phyloP scores from a whole-genome alignment of 2,329 filamentous ascomycete species.

The Sclerotinia borealis region DNA sequence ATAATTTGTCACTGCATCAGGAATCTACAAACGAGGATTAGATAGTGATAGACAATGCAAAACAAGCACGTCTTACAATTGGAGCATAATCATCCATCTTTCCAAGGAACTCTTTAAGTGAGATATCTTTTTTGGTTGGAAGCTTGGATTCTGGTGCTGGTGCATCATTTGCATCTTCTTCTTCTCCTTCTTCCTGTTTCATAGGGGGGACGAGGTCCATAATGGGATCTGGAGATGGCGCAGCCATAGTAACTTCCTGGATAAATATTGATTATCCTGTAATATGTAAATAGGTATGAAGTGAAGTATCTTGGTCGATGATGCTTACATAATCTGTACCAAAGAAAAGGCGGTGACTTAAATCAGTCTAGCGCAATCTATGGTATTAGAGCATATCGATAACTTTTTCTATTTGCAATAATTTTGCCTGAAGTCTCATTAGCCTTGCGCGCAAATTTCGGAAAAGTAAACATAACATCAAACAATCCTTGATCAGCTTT shows the following conservation, averaged over 20 bases:
- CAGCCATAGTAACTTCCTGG: slow-evolving; percentile 26
- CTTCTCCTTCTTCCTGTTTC: slow-evolving; percentile 26
- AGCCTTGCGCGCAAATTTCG: slow-evolving; percentile 21
- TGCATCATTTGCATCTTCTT: slow-evolving; percentile 38
- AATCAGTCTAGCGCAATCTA: slow-evolving; percentile 4
- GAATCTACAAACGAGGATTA: slow-evolving; percentile 58
- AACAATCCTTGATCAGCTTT: slow-evolving; percentile 16
- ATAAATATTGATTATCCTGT: slow-evolving; percentile 6
- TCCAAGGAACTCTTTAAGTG: slow-evolving; percentile 81
- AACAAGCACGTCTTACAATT: slow-evolving; percentile 59
- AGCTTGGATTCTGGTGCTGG: slow-evolving; percentile 54
- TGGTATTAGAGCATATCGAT: neutral
- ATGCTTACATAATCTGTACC: neutral
- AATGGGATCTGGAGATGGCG: slow-evolving; percentile 30
- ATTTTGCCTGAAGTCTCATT: slow-evolving; percentile 11
- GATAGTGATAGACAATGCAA: slow-evolving; percentile 7
- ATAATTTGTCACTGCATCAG: slow-evolving; percentile 95
- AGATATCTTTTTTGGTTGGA: slow-evolving; percentile 83
- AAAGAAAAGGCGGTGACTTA: slow-evolving; percentile 12
- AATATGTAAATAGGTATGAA: neutral
- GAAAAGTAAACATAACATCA: slow-evolving; percentile 26
- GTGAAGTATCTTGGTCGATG: neutral
- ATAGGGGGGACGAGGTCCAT: slow-evolving; percentile 28
- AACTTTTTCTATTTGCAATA: slow-evolving; percentile 10
- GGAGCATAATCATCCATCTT: slow-evolving; percentile 99